Evolutionary conservation across 108 stramenopile species (phyloP).

Genomic region (Nitzschia palea): DNA sequence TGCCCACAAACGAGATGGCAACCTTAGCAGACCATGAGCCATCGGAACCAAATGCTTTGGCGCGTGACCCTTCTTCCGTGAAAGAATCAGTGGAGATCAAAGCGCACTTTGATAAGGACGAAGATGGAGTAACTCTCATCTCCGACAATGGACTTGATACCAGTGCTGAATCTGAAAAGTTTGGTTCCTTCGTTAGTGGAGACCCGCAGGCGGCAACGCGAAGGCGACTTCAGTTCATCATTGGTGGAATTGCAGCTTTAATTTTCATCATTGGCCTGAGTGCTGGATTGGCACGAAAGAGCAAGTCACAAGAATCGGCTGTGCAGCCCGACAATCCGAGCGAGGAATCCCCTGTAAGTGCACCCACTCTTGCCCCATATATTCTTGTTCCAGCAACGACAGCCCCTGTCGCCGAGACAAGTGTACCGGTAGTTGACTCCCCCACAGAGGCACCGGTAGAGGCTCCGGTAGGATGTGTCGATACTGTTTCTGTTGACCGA

Average conservation of each 20-base stretch:
- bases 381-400: too few species aligned
- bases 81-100: constrained; percentile 6
- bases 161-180: background rate
- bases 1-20: too few species aligned
- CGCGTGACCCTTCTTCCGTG: background rate
- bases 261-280: background rate
- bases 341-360: background rate
- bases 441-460: too few species aligned
- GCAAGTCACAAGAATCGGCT: too few species aligned
- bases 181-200: background rate
- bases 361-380: background rate
- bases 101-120: constrained; percentile 2
- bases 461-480: too few species aligned
- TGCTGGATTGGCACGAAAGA: background rate
- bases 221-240: background rate
- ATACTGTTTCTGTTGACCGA: constrained; percentile 2
- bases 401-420: too few species aligned
- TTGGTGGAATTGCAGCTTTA: background rate
- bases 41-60: too few species aligned
- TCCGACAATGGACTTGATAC: constrained; percentile 5
- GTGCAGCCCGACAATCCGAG: background rate
- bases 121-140: background rate
- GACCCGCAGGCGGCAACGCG: background rate
- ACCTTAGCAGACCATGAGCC: too few species aligned
- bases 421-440: too few species aligned